A percentile compares a stretch with the other conserved stretches of the same genome.
Evolutionary conservation across 225 moss, liverwort and hornwort genomes (phyloP).

Genomic region (Physcomitrellopsis africana): DNA sequence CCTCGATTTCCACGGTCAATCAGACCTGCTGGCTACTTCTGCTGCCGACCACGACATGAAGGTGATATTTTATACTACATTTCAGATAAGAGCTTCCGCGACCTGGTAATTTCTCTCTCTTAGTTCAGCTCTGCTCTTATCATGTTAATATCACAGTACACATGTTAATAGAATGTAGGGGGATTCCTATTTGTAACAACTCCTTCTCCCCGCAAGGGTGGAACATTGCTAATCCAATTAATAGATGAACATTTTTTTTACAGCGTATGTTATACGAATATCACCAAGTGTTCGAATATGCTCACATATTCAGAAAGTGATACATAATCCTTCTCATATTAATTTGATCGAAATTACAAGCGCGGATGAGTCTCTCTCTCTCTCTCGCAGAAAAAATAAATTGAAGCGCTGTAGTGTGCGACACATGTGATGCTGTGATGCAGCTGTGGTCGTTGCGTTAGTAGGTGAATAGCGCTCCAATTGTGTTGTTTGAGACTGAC

Average conservation of each 20-base stretch:
- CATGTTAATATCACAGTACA: background rate
- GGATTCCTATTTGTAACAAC: background rate
- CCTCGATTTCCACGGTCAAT: conserved; percentile 78
- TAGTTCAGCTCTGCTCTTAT: background rate
- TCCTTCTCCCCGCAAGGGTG: background rate
- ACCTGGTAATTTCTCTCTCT: background rate
- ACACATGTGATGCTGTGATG: conserved; percentile 28
- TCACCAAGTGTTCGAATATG: background rate
- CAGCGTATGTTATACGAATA: background rate
- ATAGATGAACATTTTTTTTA: background rate
- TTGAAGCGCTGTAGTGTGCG: too few relatives aligned
- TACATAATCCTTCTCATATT: too few relatives aligned
- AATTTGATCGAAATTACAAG: too few relatives aligned
- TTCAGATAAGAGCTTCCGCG: background rate
- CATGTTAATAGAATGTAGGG: background rate
- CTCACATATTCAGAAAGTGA: background rate
- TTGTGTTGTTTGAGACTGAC: conserved; percentile 69
- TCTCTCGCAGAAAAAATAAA: too few relatives aligned
- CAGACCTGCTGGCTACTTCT: conserved; percentile 83
- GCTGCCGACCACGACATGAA: conserved; percentile 96
- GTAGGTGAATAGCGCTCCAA: conserved; percentile 66
- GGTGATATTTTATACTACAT: conserved; percentile 30
- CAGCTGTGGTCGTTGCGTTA: conserved; percentile 83
- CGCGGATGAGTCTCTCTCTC: too few relatives aligned
- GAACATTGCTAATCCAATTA: background rate